Base-by-base conservation (phyloP, 177 flowering plant genomes). In the Telopea speciosissima region DNA sequence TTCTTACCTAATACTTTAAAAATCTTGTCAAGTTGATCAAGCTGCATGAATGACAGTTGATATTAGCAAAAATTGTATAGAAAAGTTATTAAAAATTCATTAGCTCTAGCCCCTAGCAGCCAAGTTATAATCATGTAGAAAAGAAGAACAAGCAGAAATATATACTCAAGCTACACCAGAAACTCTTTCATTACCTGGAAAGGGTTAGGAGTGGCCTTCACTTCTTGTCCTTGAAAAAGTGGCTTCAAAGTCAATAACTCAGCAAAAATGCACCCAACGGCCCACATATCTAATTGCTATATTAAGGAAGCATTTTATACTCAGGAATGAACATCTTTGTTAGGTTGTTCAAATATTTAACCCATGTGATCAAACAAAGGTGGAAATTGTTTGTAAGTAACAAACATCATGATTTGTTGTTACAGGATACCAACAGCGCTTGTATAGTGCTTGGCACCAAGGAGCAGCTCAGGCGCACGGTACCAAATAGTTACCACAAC, bases 401-500 rank as follows among this genome's bases (percentile, higher is more conserved):
- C 8, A 58, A 19, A n/a, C n/a, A 58, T 0, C 8, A 61, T 64
- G 67, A 26, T 22, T 21, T 26, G 40, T 31, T 68, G 66, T 49
- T 65, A 77, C 63, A 73, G 82, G 87, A 84, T 90, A 91, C 97
- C 99, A 75, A 96, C 99, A 79, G 99, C 97, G 86, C 98, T 96
- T 21, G 99, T 96, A 67, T 96, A 96, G 79, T 96, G 99, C 81
- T 93, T 96, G 66, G 98, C 87, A 63, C 99, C 99, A 72, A 96
- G 95, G 24, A 96, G 97, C 77, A 96, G 82, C 84, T 96, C 99
- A 21, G 99, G 99, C 25, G 98, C 97, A 75, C 99, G 95, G 84
- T 96, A 96, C 99, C 99, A 96, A 67, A 96, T 96, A 24, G 99
- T 96, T 22, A 96, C 99, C 62, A 96, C 99, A 62, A 96, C 97